These are phyloP conservation scores for Lentinula sp. DNA, from an alignment of 768 basidiomycete species.

Conservation along the genomic window DNA sequence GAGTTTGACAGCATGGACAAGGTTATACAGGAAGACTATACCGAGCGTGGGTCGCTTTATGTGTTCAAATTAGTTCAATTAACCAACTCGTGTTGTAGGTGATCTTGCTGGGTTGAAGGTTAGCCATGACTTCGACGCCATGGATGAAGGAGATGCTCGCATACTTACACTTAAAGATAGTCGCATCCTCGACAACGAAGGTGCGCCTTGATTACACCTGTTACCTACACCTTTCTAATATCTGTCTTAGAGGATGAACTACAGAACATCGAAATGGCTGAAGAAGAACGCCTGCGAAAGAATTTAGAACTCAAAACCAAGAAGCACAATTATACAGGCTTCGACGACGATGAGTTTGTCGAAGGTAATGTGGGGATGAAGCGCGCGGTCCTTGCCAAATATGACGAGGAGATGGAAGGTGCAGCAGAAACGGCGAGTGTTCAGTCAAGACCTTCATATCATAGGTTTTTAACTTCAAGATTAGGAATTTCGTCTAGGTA, in stretches of 20 bases:
- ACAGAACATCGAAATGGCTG: slow-evolving; percentile 92
- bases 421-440: slow-evolving; percentile 55
- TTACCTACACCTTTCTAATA: neutral
- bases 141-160: slow-evolving; percentile 90
- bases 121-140: slow-evolving; percentile 86
- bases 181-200: slow-evolving; percentile 92
- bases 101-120: slow-evolving; percentile 94
- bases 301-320: slow-evolving; percentile 84
- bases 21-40: slow-evolving; percentile 68
- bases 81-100: slow-evolving; percentile 35
- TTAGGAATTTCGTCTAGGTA: slow-evolving; percentile 86
- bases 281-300: slow-evolving; percentile 75
- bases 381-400: slow-evolving; percentile 80
- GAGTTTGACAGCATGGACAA: slow-evolving; percentile 86
- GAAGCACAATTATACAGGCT: slow-evolving; percentile 86
- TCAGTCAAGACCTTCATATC: slow-evolving; percentile 5
- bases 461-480: neutral
- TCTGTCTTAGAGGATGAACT: slow-evolving; percentile 83
- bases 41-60: slow-evolving; percentile 63
- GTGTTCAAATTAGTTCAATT: neutral
- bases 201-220: slow-evolving; percentile 29
- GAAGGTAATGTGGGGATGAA: slow-evolving; percentile 75
- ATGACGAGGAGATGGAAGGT: slow-evolving; percentile 86
- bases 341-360: slow-evolving; percentile 92
- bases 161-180: slow-evolving; percentile 97